Base-by-base conservation (phyloP, 192 early-diverging fungal species). In the Coemansia erecta region DNA sequence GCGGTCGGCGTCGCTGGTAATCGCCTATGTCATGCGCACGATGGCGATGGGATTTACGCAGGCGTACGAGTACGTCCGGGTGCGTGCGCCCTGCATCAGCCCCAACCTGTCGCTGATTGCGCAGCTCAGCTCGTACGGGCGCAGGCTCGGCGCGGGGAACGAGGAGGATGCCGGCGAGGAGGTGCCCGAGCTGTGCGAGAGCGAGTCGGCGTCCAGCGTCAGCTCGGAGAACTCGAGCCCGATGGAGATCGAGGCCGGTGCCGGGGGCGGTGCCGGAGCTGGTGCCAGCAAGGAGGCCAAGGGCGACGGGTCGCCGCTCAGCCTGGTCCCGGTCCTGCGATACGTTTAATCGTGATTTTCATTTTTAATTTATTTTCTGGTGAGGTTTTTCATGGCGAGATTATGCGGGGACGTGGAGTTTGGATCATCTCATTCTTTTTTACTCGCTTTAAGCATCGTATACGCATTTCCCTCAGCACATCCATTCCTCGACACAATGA, bases 11-110 rank as follows among this genome's bases (percentile, higher is more conserved):
- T 84, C 86, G 0, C 66, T 97, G 43, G 84, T 94, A 12, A 91
- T 97, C 53, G 92, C 90, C 3, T 94, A 92, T 73, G 88, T 93
- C 52, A 97, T 97, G 92, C 81, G 85, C 19, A 77, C 83, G 0
- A 68, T 83, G 61, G 60, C 63, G 0, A 59, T 90, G 65, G 64
- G 75, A 2, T 73, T 90, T 24, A 66, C 63, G 0, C 73, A 83
- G 1, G 91, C 93, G 4, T 93, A 92, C 61, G 84, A 84, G 43
- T 90, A 84, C 64, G 94, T 95, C 17, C 85, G 89, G 53, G 43
- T 72, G 33, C 58, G 82, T 17, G 84, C 89, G 9, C 83, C 86
- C 3, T 81, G 80, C 49, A 91, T 97, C 21, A 87, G 83, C n/a
- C 94, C 94, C 11, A 94, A 94, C 46, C 81, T 94, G 60, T 77